Conservation (phyloP, 1,284 basidiomycete species). For the Cerrena zonata region DNA sequence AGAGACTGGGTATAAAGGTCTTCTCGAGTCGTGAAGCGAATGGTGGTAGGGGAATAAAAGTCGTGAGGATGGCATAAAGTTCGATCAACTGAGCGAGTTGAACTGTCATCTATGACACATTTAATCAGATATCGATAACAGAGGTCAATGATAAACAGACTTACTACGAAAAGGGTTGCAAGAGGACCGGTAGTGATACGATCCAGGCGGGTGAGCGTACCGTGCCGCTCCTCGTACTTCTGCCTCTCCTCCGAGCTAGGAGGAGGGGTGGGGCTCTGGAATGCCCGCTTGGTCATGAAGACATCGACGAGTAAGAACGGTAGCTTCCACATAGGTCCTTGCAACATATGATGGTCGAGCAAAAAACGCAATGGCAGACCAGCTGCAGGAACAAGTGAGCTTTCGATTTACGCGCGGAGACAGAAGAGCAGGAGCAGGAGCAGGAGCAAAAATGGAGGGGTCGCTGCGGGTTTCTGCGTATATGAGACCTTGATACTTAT, state of each 20-base stretch:
- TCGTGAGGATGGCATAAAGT: not conserved
- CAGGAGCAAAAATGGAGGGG: too few relatives aligned
- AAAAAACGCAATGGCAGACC: too few relatives aligned
- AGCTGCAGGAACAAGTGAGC: too few relatives aligned
- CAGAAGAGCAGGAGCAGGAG: too few relatives aligned
- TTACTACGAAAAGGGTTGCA: not conserved
- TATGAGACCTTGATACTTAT: too few relatives aligned
- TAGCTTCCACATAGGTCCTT: too few relatives aligned
- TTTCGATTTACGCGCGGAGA: too few relatives aligned
- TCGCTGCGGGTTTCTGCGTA: too few relatives aligned
- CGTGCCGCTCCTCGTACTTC: not conserved
- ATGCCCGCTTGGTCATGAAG: not conserved
- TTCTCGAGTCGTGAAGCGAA: not conserved
- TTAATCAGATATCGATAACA: not conserved
- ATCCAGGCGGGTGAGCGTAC: not conserved
- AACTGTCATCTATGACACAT: not conserved
- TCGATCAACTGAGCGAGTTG: not conserved
- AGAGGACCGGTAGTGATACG: not conserved
- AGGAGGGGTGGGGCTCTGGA: slow-evolving; percentile 2
- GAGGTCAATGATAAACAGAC: not conserved
- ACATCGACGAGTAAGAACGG: not conserved
- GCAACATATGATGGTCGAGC: too few relatives aligned
- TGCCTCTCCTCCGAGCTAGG: not conserved
- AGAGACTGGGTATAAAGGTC: not conserved
- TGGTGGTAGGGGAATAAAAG: not conserved